A percentile compares a stretch with the other conserved stretches of the same genome.
Evolutionary conservation across 228 moss, liverwort and hornwort genomes (phyloP).

Genomic region (Sphagnum fallax): DNA sequence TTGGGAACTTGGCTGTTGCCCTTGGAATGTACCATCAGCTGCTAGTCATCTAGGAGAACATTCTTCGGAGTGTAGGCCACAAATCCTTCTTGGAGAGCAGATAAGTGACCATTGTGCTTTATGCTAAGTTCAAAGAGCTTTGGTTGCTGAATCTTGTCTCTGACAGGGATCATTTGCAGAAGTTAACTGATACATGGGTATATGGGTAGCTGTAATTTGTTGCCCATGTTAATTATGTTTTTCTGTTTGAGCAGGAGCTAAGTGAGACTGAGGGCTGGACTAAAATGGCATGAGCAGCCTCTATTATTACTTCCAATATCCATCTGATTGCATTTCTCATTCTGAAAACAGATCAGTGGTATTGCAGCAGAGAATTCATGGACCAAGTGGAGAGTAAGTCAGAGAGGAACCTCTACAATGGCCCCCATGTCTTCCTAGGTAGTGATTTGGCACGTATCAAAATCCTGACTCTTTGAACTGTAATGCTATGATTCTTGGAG

Average conservation of each 20-base stretch:
- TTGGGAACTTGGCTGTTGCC: slow-evolving; percentile 89
- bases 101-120: slow-evolving; percentile 64
- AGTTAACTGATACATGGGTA: neutral
- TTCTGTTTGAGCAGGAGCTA: too few species aligned
- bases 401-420: neutral
- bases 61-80: slow-evolving; percentile 66
- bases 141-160: neutral
- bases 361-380: slow-evolving; percentile 7
- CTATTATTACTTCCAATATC: too few species aligned
- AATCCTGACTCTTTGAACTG: neutral
- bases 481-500: slow-evolving; percentile 1
- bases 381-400: neutral
- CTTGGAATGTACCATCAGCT: slow-evolving; percentile 79
- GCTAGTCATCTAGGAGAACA: slow-evolving; percentile 76
- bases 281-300: too few species aligned
- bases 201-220: neutral
- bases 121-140: slow-evolving; percentile 28
- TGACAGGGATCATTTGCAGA: neutral
- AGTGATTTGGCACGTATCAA: neutral
- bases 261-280: too few species aligned
- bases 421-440: neutral
- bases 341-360: slow-evolving; percentile 4
- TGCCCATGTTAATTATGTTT: too few species aligned
- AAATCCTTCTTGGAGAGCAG: slow-evolving; percentile 66
- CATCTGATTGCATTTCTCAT: neutral